Base-by-base conservation (phyloP, 2,329 filamentous ascomycete species). In the Sporothrix schenckii region DNA sequence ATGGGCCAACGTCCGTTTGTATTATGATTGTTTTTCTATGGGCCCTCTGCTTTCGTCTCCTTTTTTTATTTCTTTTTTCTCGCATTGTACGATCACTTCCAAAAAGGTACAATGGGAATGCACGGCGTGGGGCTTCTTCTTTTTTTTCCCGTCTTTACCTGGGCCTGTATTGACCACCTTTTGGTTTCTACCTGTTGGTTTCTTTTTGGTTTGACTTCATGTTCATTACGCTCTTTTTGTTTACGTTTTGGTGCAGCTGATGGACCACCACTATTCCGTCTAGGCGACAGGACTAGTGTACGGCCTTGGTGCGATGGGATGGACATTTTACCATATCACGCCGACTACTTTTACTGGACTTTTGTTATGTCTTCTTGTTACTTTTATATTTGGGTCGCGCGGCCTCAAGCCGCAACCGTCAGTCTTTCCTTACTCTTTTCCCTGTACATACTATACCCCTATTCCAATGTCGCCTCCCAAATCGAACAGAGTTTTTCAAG, bases 391-490 rank as follows among this genome's bases (percentile, higher is more conserved):
- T 9, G 34, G 19, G 54, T 21, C 9, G 19, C 21, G 56, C 16
- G 30, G 56, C 56, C 41, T 60, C 19, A 41, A 19, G 21, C 16
- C 19, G 16, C 56, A 21, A 19, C 24, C 13, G 16, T n/a, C 27
- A 34, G 10, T n/a, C 13, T 34, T n/a, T 24, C n/a, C 21, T 61
- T 44, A 44, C 34, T 34, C 34, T 34, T 44, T 44, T 60, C 44
- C 44, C 13, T 61, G 56, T 61, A 44, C 34, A 61, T 44, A 61
- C 34, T 61, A 61, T 61, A 61, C 56, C 56, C 56, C 56, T 44
- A 44, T 44, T 61, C 41, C 56, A 44, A 61, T 61, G 56, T 44
- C n/a, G 34, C 34, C 56, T 61, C 56, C 56, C 56, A 60, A 41
- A 41, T 60, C 30, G n/a, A 41, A 41, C n/a, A 39, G 56, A 41